Evolutionary conservation across 768 basidiomycete genomes (phyloP).

Genomic region (Collybia mongolica): DNA sequence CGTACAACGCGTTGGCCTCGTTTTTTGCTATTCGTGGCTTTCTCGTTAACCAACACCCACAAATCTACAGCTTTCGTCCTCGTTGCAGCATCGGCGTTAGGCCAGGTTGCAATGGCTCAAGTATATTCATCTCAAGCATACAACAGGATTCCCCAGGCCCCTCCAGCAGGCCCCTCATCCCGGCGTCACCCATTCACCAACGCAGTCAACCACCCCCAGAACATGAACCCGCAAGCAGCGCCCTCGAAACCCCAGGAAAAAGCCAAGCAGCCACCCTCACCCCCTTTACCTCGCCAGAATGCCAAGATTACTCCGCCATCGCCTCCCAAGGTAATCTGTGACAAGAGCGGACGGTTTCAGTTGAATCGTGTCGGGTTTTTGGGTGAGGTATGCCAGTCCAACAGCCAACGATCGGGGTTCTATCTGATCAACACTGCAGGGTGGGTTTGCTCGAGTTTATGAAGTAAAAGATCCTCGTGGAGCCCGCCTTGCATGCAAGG

Average conservation of each 20-base stretch:
- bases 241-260: conserved; percentile 37
- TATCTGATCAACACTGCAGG: conserved; percentile 39
- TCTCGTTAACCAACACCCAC: background rate
- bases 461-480: conserved; percentile 80
- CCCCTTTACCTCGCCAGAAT: conserved; percentile 80
- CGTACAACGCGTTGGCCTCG: conserved; percentile 21
- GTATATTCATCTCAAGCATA: conserved; percentile 35
- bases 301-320: conserved; percentile 80
- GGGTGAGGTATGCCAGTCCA: conserved; percentile 70
- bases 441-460: conserved; percentile 96
- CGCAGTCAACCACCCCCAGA: conserved; percentile 26
- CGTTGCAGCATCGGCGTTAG: conserved; percentile 28
- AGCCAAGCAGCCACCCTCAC: conserved; percentile 40
- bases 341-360: conserved; percentile 54
- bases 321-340: conserved; percentile 73
- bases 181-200: conserved; percentile 29
- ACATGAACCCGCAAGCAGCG: conserved; percentile 25
- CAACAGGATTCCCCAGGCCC: conserved; percentile 25
- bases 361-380: conserved; percentile 79
- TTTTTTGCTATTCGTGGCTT: conserved; percentile 8
- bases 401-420: background rate
- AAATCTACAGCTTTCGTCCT: conserved; percentile 3
- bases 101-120: conserved; percentile 28
- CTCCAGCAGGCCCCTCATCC: conserved; percentile 21
- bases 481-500: conserved; percentile 81